Conservation (phyloP, 768 basidiomycete genomes). For the Chalciporus piperatus region DNA sequence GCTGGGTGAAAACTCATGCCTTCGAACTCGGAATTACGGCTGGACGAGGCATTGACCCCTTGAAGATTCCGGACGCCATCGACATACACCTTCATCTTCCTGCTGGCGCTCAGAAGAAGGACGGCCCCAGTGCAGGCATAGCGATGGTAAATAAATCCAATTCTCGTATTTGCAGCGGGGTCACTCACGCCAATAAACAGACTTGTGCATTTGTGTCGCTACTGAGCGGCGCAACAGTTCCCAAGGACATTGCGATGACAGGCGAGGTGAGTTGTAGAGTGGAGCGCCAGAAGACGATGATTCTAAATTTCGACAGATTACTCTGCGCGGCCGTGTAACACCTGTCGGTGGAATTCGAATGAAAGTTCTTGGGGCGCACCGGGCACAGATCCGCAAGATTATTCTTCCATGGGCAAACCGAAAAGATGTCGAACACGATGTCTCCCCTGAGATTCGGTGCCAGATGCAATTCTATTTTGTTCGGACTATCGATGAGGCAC, state of each 20-base stretch:
- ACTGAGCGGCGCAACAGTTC: constrained; percentile 71
- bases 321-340: constrained; percentile 75
- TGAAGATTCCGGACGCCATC: constrained; percentile 67
- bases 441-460: constrained; percentile 65
- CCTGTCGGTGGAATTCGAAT: constrained; percentile 92
- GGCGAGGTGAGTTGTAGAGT: constrained; percentile 59
- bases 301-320: constrained; percentile 48
- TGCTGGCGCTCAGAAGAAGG: constrained; percentile 89
- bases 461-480: constrained; percentile 85
- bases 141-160: constrained; percentile 60
- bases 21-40: constrained; percentile 78
- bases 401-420: constrained; percentile 82
- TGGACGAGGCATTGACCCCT: constrained; percentile 64
- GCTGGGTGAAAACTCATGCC: constrained; percentile 88
- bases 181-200: constrained; percentile 31
- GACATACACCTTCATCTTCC: constrained; percentile 91
- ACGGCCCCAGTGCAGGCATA: constrained; percentile 88
- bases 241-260: constrained; percentile 80
- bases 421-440: constrained; percentile 86
- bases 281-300: neutral
- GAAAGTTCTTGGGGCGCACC: constrained; percentile 86
- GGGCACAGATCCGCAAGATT: constrained; percentile 78
- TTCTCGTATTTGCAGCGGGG: neutral
- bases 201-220: constrained; percentile 86
- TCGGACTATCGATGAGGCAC: constrained; percentile 70